Evolutionary conservation across 1,284 basidiomycete species (phyloP), one percentile per base, ranked within the genome.

Genomic region (Ganoderma sinense): DNA sequence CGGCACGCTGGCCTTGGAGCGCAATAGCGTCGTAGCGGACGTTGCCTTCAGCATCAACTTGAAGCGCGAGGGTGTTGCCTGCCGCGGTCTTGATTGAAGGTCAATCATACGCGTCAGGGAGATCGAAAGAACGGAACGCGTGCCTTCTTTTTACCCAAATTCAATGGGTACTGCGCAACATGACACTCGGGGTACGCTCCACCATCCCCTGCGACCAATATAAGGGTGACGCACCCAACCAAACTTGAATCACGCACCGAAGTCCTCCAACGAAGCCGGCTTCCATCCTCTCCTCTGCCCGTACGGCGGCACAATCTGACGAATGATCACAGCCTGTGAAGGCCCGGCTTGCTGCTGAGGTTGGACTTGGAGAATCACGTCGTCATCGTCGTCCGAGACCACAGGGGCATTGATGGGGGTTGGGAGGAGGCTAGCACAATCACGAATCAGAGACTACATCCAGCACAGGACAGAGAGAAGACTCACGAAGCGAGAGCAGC

Each of bases 11-110:
- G 41, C 97, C 97, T 82, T 99, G 97, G 70, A 94, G 93, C 6
- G 97, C 97, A 75, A 99, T 98, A 68, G 95, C 96, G 82, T 98
- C 97, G 81, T 99, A 99, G 72, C 96, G 92, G 65, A 99, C 96
- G 73, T 96, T 97, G 41, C 98, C 98, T 79, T 99, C 97, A 66
- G 90, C 91, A 78, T 99, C 98, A 14, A 99, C 97, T 86, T 98
- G 97, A 3, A 99, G 88, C 11, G 98, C 96, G 11, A 99, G 88
- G 0, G 97, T 98, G 76, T 97, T 97, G 8, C 97, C 97, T 29
- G 94, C 91, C 3, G 93, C 91, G 1, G 94, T 91, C 94, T 97
- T 61, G 1, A 26, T 33, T 8, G 4, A 7, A 59, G 3, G 39
- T 48, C 1, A 53, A 4, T 23, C 59, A 33, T 14, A 41, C 62